Percentiles rank a stretch among this genome's conserved stretches.
Evolutionary conservation across 2,329 filamentous ascomycete genomes (phyloP).

Genomic region (Scedosporium dehoogii): DNA sequence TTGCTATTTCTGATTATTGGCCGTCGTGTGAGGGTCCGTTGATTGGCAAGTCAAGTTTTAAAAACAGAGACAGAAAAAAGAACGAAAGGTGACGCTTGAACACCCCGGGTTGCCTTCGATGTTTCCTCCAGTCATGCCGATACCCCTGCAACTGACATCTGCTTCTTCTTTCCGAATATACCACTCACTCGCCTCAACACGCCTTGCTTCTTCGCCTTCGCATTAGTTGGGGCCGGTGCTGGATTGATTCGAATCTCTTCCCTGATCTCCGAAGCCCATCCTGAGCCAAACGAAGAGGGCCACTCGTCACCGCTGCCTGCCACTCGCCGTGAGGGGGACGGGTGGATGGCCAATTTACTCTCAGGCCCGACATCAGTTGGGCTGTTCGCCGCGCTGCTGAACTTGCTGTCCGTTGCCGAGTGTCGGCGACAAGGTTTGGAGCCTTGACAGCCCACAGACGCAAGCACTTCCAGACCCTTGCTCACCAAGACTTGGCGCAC

Average conservation of each 20-base stretch:
- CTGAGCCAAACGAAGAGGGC: not conserved
- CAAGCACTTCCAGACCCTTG: not conserved
- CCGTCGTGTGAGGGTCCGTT: too few species aligned
- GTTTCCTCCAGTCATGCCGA: not conserved
- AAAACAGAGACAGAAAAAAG: not conserved
- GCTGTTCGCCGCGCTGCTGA: not conserved
- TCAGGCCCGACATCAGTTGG: not conserved
- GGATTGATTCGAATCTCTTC: not conserved
- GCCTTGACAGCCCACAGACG: slow-evolving; percentile 1
- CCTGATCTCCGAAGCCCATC: not conserved
- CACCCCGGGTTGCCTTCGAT: not conserved
- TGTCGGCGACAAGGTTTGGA: not conserved
- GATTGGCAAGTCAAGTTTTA: too few species aligned
- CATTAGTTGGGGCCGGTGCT: not conserved
- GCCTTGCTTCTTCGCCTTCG: not conserved
- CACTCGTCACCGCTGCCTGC: not conserved
- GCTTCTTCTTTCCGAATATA: not conserved
- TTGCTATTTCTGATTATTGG: too few species aligned
- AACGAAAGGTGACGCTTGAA: not conserved
- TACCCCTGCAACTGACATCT: not conserved
- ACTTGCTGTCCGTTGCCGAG: not conserved
- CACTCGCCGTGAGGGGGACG: not conserved
- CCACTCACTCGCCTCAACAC: not conserved
- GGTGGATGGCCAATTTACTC: not conserved
- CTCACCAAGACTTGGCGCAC: slow-evolving; percentile 5